A percentile compares a stretch with the other conserved stretches of the same genome.
phyloP scores from a whole-genome alignment of 306 rosid genomes.

The Trifolium pratense region DNA sequence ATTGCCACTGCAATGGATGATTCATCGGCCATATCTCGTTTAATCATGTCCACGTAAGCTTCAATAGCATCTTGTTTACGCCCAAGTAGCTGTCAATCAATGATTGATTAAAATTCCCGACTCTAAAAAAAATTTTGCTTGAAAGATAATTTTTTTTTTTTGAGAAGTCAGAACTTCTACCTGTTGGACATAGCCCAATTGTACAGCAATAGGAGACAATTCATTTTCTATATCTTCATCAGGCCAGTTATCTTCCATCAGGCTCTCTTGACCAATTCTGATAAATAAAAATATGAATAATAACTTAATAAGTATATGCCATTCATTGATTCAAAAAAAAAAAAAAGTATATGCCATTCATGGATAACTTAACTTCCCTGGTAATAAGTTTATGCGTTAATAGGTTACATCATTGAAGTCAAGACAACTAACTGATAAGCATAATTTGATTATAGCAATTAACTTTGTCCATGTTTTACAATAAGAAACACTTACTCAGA shows the following conservation, averaged over 20 bases:
- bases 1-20: constrained; percentile 87
- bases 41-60: constrained; percentile 70
- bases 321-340: background rate
- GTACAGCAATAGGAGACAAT: constrained; percentile 92
- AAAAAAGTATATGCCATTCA: constrained; percentile 17
- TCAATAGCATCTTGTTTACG: constrained; percentile 69
- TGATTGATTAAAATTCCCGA: constrained; percentile 42
- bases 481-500: background rate
- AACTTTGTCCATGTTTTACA: background rate
- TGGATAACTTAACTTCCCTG: background rate
- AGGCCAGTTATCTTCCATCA: constrained; percentile 72
- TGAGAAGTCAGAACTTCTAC: constrained; percentile 46
- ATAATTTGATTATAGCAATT: constrained; percentile 27
- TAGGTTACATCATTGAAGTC: constrained; percentile 18
- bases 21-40: constrained; percentile 82
- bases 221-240: constrained; percentile 89
- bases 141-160: constrained; percentile 22
- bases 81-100: constrained; percentile 82
- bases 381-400: constrained; percentile 13
- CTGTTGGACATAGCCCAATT: constrained; percentile 93
- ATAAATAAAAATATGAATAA: constrained; percentile 28
- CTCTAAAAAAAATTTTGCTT: constrained; percentile 13
- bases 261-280: constrained; percentile 88
- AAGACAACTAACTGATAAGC: constrained; percentile 10
- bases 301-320: constrained; percentile 36